phyloP scores from a whole-genome alignment of 306 rosid genomes.

The Aeschynomene evenia region DNA sequence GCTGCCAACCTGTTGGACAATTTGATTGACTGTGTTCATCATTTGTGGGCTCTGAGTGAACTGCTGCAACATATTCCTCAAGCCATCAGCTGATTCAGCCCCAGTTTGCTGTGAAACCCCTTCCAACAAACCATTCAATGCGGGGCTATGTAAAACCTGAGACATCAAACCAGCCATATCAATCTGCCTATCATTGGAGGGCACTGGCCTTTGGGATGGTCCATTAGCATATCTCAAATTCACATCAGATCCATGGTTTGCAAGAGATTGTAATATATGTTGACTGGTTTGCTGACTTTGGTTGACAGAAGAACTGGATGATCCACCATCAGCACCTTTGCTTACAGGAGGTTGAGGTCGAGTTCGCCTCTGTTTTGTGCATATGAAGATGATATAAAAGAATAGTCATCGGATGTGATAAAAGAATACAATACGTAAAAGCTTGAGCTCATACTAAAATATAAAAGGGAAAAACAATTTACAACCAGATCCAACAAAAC shows the following conservation, averaged over 20 bases:
- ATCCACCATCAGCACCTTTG: conserved; percentile 53
- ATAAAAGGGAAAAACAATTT: no score
- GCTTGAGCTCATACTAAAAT: neutral
- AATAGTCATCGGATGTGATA: neutral
- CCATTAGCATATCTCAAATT: conserved; percentile 41
- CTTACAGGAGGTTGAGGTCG: conserved; percentile 46
- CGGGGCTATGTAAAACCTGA: conserved; percentile 89
- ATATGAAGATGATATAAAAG: conserved; percentile 14
- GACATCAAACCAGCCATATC: conserved; percentile 80
- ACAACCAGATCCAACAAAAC: conserved; percentile 8
- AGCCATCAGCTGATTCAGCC: conserved; percentile 76
- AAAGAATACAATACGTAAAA: neutral
- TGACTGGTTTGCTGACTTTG: conserved; percentile 58
- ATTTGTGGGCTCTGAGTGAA: conserved; percentile 89
- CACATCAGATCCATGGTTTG: conserved; percentile 50
- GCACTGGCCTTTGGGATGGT: conserved; percentile 37
- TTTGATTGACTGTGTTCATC: conserved; percentile 77
- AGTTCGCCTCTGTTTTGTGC: conserved; percentile 54
- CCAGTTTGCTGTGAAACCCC: conserved; percentile 94
- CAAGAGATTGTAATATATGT: conserved; percentile 64
- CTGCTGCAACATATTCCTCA: conserved; percentile 91
- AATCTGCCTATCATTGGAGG: conserved; percentile 47
- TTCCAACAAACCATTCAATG: conserved; percentile 76
- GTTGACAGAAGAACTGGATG: conserved; percentile 51
- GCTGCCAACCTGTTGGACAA: conserved; percentile 78